These are phyloP conservation scores for Citrus medica DNA, from an alignment of 345 rosid species.

Conservation along the genomic window DNA sequence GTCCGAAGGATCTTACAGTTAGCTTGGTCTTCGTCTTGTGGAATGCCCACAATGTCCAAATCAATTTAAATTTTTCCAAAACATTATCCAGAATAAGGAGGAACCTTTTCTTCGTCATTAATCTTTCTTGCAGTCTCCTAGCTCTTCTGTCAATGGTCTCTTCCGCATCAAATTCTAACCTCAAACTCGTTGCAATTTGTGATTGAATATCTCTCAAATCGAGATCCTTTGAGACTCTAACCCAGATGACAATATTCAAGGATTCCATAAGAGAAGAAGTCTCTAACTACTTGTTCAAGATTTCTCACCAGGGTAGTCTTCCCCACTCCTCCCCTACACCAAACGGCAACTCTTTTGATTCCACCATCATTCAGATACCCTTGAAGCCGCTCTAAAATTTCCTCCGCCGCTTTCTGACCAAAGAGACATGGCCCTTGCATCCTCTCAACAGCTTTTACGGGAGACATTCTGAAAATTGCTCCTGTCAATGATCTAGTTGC, in stretches of 20 bases:
- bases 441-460: slow-evolving; percentile 27
- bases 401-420: slow-evolving; percentile 24
- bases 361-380: slow-evolving; percentile 1
- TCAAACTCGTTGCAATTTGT: slow-evolving; percentile 26
- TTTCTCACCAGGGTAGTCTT: slow-evolving; percentile 29
- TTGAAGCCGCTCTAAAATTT: slow-evolving; percentile 16
- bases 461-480: slow-evolving; percentile 24
- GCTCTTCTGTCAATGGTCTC: slow-evolving; percentile 22
- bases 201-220: slow-evolving; percentile 12
- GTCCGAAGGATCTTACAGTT: slow-evolving; percentile 24
- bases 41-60: slow-evolving; percentile 23
- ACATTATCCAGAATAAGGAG: slow-evolving; percentile 31
- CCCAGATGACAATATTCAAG: slow-evolving; percentile 28
- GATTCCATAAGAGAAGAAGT: neutral
- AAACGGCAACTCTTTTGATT: slow-evolving; percentile 21
- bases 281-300: slow-evolving; percentile 20
- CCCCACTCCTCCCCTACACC: slow-evolving; percentile 31
- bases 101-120: slow-evolving; percentile 3
- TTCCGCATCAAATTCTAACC: slow-evolving; percentile 7
- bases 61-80: slow-evolving; percentile 21
- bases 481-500: slow-evolving; percentile 2
- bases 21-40: slow-evolving; percentile 8
- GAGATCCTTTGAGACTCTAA: slow-evolving; percentile 19
- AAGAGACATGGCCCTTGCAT: slow-evolving; percentile 21
- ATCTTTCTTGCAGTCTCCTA: neutral